Percentiles rank a stretch among this genome's conserved stretches.
These are phyloP conservation scores for Fagus sylvatica DNA, from an alignment of 306 rosid species.

Conservation along the genomic window DNA sequence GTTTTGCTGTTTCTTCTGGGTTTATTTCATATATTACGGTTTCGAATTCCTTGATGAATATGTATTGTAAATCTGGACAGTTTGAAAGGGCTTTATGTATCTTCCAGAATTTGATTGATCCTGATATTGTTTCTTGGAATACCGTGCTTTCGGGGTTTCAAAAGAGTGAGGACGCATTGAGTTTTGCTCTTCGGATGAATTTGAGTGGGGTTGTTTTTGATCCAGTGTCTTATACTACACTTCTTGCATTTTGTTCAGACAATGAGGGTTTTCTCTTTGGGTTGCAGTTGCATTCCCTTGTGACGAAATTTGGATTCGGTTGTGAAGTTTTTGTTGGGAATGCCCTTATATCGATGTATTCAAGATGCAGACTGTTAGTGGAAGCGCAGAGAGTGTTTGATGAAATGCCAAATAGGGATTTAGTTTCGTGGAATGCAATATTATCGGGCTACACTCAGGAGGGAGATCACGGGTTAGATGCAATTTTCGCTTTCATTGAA, in stretches of 20 bases:
- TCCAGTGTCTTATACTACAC: constrained; percentile 63
- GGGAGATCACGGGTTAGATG: constrained; percentile 63
- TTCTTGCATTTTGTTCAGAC: constrained; percentile 62
- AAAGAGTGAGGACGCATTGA: constrained; percentile 56
- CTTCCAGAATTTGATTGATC: constrained; percentile 52
- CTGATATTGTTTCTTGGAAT: constrained; percentile 83
- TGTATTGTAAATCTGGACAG: constrained; percentile 67
- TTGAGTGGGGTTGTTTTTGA: constrained; percentile 56
- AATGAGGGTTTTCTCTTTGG: constrained; percentile 57
- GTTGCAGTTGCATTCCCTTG: constrained; percentile 62
- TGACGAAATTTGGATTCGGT: constrained; percentile 53
- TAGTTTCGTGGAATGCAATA: constrained; percentile 81
- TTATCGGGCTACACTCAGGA: constrained; percentile 76
- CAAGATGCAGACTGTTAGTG: constrained; percentile 50
- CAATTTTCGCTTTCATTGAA: constrained; percentile 47
- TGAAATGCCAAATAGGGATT: constrained; percentile 61
- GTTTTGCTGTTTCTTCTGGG: constrained; percentile 49
- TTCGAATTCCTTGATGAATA: constrained; percentile 75
- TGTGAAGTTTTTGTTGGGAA: constrained; percentile 73
- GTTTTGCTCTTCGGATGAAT: constrained; percentile 60
- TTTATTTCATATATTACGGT: constrained; percentile 43
- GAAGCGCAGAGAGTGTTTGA: constrained; percentile 66
- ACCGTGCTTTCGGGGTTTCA: constrained; percentile 74
- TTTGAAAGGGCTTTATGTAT: constrained; percentile 46
- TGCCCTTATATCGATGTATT: constrained; percentile 72